phyloP scores from a whole-genome alignment of 2,329 filamentous ascomycete genomes.

The Trichoderma pleuroti region DNA sequence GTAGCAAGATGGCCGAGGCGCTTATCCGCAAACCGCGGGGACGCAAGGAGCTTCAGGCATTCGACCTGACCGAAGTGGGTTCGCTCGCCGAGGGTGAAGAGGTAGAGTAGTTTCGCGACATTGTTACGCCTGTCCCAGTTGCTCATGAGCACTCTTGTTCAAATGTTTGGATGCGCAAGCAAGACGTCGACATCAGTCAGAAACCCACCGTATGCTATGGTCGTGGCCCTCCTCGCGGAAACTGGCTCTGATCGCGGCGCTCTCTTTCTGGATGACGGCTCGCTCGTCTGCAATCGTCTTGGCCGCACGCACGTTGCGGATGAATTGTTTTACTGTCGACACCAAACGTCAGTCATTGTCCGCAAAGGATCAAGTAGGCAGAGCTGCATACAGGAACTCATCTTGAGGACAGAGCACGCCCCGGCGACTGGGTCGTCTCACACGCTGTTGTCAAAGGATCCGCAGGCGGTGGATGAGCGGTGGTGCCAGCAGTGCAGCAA shows the following conservation, averaged over 20 bases:
- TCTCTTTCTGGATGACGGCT: constrained; percentile 98
- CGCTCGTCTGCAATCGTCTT: constrained; percentile 99
- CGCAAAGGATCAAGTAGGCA: constrained; percentile 1
- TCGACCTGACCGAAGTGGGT: constrained; percentile 99
- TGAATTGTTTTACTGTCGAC: constrained; percentile 91
- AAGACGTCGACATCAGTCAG: constrained; percentile 16
- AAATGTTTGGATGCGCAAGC: background rate
- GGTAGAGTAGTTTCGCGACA: constrained; percentile 95
- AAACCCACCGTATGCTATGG: constrained; percentile 75
- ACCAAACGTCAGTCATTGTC: constrained; percentile 8
- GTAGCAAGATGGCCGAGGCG: constrained; percentile 92
- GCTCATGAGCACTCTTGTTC: background rate
- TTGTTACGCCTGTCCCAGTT: constrained; percentile 75
- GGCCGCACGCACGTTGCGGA: constrained; percentile 95
- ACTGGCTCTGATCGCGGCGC: constrained; percentile 92
- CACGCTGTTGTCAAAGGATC: constrained; percentile 25
- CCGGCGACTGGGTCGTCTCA: constrained; percentile 32
- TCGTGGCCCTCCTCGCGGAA: constrained; percentile 97
- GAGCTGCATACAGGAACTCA: constrained; percentile 38
- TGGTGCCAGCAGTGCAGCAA: background rate
- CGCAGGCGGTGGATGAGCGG: constrained; percentile 16
- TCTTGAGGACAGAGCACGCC: constrained; percentile 32
- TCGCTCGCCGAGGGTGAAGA: constrained; percentile 94
- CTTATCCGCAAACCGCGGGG: constrained; percentile 96
- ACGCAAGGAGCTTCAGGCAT: constrained; percentile 95